Evolutionary conservation across 768 basidiomycete species (phyloP), one percentile per base, ranked within the genome.

Genomic region (Pholiota conissans): DNA sequence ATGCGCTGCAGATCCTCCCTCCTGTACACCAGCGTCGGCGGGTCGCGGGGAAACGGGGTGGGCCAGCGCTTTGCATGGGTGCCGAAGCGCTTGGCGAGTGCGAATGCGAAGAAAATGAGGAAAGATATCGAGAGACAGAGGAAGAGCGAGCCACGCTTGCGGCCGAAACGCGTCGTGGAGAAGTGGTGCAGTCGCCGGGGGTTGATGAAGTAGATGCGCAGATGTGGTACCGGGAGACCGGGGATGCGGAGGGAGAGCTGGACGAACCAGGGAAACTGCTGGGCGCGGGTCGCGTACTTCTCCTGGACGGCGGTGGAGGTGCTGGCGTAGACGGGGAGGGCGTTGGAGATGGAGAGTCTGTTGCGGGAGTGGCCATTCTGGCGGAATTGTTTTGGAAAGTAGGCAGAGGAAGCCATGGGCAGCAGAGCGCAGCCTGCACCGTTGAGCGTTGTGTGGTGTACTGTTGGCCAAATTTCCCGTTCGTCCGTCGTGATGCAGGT

Each of bases 1-100:
- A 99, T 91, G 56, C 88, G 81, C 66, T 90, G 91, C 39, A 97
- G 69, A 67, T 98, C 94, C 56, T 90, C 85, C 48, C 87, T 79
- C 56, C 79, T 78, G 66, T 83, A 93, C 32, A 94, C 84, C 27
- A 94, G 79, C 8, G 92, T 92, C 24, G 89, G 76, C 14, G 85
- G 78, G 46, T 88, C 85, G 37, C 78, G 78, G 16, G 75, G 71
- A 47, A 84, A 79, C 16, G 80, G 76, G 34, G 80, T 73, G 11
- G 86, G 79, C 87, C 87, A 90, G 56, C 81, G 79, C 63, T 84
- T 86, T 50, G 82, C 81, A 57, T 80, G 76, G 1, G 84, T 77
- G 24, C 81, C 83, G 67, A 88, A 88, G 52, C 83, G 81, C 61
- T 82, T 84, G 4, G 79, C 76, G 30, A 89, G 73, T 5, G 85